phyloP scores from a whole-genome alignment of 495 filamentous ascomycete species.

The Penicillium fimorum region DNA sequence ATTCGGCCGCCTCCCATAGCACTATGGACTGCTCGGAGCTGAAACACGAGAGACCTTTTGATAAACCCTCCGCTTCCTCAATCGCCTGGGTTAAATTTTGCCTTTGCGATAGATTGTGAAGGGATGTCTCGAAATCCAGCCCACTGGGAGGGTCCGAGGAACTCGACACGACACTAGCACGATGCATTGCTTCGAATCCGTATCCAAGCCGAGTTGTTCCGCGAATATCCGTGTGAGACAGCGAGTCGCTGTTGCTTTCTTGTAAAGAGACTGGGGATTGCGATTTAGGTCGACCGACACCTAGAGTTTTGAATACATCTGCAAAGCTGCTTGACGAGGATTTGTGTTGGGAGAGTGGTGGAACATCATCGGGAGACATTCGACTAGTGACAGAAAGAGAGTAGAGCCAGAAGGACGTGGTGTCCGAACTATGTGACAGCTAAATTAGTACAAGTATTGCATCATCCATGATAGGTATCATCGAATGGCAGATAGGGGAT shows the following conservation, averaged over 20 bases:
- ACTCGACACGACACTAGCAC: slow-evolving; percentile 44
- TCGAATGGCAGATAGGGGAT: not conserved
- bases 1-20: slow-evolving; percentile 44
- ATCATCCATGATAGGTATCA: slow-evolving; percentile 11
- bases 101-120: slow-evolving; percentile 37
- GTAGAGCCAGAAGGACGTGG: not conserved
- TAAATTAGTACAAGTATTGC: slow-evolving; percentile 19
- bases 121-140: slow-evolving; percentile 42
- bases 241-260: slow-evolving; percentile 36
- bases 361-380: slow-evolving; percentile 51
- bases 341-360: slow-evolving; percentile 36
- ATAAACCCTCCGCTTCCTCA: slow-evolving; percentile 41
- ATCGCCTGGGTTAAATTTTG: slow-evolving; percentile 38
- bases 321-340: slow-evolving; percentile 43
- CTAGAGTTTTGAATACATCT: slow-evolving; percentile 49
- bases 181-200: slow-evolving; percentile 47
- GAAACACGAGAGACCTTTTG: slow-evolving; percentile 38
- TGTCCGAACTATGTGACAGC: slow-evolving; percentile 1
- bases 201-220: slow-evolving; percentile 29
- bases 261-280: slow-evolving; percentile 37
- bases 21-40: slow-evolving; percentile 42
- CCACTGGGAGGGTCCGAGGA: slow-evolving; percentile 44
- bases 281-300: slow-evolving; percentile 41
- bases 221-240: slow-evolving; percentile 34
- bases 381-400: slow-evolving; percentile 28